Base-by-base conservation (phyloP, 331 rosid species). In the Malus hybrid region DNA sequence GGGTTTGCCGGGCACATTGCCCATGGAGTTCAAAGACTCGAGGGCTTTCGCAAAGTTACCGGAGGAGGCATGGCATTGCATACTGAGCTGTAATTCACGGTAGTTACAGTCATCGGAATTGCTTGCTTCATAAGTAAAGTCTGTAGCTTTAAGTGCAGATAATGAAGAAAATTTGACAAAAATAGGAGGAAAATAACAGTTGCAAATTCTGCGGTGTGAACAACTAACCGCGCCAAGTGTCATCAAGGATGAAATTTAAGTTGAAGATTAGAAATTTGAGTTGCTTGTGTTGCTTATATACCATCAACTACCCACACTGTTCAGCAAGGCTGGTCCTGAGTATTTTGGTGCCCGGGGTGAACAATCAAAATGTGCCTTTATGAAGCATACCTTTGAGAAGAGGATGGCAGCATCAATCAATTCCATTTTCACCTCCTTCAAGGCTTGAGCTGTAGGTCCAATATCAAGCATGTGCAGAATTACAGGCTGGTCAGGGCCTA, bases 401-500 rank as follows among this genome's bases (percentile, higher is more conserved):
- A 31, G 97, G 97, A 33, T 86, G 10, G 93, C 93, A 10, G 90
- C 91, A 80, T 89, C 96, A 61, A 83, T 52, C 3, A 91, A 69
- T 71, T 89, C 97, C 93, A 89, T 89, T 82, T 71, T 89, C 22
- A 91, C 87, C 65, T 87, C 93, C 15, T 82, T 79, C 79, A 89
- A 79, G 32, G 90, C 77, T 76, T 89, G 96, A 65, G 80, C 84
- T 33, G 80, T 84, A 29, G 87, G 86, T 57, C 88, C 88, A 69
- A 82, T 86, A 71, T 89, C 97, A 78, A 91, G 93, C 93, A 91
- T 77, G 69, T 91, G 97, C 54, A 91, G 63, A 83, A 89, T 88
- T 28, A 91, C 85, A 36, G 93, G 96, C 83, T 86, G 96, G 24
- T 88, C 85, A 24, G 88, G 87, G 39, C 91, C 97, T 8, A 89